Conservation (phyloP, 768 basidiomycete species). For the Tulasnella sp. region DNA sequence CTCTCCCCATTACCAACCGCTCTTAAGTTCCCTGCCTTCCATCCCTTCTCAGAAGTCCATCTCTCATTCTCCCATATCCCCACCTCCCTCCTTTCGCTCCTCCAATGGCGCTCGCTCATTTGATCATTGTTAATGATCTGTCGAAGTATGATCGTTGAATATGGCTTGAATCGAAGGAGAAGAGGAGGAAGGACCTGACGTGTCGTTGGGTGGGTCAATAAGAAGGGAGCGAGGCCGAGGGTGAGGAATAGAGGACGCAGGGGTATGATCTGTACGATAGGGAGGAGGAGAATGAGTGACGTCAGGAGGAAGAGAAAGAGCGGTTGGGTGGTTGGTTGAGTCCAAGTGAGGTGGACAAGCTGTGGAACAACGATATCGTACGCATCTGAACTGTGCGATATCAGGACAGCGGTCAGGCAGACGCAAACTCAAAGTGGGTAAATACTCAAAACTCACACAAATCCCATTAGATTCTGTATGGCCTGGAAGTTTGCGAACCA, state of each 20-base stretch:
- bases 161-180: constrained; percentile 20
- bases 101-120: constrained; percentile 55
- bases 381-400: constrained; percentile 43
- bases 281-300: constrained; percentile 31
- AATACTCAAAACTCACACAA: constrained; percentile 42
- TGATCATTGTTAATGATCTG: constrained; percentile 51
- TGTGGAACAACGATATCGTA: constrained; percentile 46
- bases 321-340: constrained; percentile 42
- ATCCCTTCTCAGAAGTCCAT: constrained; percentile 29
- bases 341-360: constrained; percentile 40
- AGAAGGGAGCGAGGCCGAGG: constrained; percentile 41
- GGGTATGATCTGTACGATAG: constrained; percentile 28
- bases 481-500: constrained; percentile 84
- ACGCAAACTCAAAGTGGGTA: neutral
- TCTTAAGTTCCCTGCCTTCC: constrained; percentile 25
- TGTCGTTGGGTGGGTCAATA: constrained; percentile 42
- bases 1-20: constrained; percentile 34
- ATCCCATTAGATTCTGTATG: constrained; percentile 86
- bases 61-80: constrained; percentile 79
- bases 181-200: constrained; percentile 29
- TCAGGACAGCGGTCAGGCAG: constrained; percentile 34
- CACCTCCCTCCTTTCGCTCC: constrained; percentile 50
- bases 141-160: constrained; percentile 23
- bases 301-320: constrained; percentile 42
- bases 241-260: constrained; percentile 42